Evolutionary conservation across 2,329 filamentous ascomycete species (phyloP).

Genomic region (Venturiaceae sp.): DNA sequence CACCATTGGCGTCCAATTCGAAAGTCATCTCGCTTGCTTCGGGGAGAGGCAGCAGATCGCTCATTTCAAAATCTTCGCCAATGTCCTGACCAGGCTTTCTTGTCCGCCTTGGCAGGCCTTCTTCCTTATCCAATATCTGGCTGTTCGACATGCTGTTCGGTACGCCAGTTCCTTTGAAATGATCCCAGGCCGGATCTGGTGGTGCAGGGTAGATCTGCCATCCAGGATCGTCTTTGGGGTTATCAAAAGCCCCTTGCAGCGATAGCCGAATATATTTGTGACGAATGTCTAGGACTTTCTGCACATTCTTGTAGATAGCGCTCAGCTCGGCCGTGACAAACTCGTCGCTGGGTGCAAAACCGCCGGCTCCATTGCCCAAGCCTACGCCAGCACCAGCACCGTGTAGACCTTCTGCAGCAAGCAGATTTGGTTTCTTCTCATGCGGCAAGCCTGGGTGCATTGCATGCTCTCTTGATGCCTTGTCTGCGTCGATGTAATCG

Average conservation of each 20-base stretch:
- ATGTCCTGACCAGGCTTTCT: conserved; percentile 85
- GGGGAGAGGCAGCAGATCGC: conserved; percentile 67
- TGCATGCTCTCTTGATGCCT: conserved; percentile 37
- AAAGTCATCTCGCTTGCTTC: conserved; percentile 62
- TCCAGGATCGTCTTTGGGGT: conserved; percentile 71
- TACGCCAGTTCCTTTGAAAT: conserved; percentile 36
- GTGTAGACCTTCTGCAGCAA: conserved; percentile 45
- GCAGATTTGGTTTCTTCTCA: conserved; percentile 43
- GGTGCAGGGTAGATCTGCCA: conserved; percentile 91
- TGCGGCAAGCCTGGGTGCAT: conserved; percentile 43
- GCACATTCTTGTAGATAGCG: conserved; percentile 82
- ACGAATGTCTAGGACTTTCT: conserved; percentile 77
- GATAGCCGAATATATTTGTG: conserved; percentile 85
- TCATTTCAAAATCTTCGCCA: conserved; percentile 82
- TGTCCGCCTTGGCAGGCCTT: conserved; percentile 15
- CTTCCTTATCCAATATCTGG: conserved; percentile 19
- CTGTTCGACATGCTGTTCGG: conserved; percentile 24
- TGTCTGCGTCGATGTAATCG: conserved; percentile 34
- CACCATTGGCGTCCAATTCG: conserved; percentile 69
- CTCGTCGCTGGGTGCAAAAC: conserved; percentile 62
- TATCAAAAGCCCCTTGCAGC: conserved; percentile 70
- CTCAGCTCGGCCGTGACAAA: conserved; percentile 76
- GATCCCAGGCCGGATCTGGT: conserved; percentile 82
- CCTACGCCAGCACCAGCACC: conserved; percentile 50
- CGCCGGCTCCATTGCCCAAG: conserved; percentile 50